Conservation (phyloP, 371 early-diverging fungal genomes). For the Mortierella sp. region DNA sequence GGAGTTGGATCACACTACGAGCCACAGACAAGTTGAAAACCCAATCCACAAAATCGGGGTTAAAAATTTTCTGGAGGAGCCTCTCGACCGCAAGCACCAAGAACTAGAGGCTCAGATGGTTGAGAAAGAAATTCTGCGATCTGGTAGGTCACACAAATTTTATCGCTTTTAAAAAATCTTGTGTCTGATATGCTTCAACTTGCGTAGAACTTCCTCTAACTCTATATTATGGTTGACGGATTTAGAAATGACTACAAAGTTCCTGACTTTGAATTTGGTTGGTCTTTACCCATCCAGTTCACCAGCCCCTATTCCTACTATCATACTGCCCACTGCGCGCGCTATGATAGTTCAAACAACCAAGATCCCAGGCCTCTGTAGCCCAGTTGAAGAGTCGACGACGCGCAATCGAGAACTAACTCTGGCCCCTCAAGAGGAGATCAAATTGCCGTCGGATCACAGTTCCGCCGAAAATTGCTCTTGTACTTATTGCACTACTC, state of each 20-base stretch:
- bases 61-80: not conserved
- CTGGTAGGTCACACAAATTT: conserved; percentile 15
- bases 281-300: conserved; percentile 42
- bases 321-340: conserved; percentile 38
- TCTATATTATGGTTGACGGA: not conserved
- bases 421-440: conserved; percentile 19
- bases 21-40: not conserved
- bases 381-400: not conserved
- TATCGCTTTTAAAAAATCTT: not conserved
- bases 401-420: conserved; percentile 9
- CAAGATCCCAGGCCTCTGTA: not conserved
- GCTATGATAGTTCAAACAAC: not conserved
- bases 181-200: too few species aligned
- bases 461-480: conserved; percentile 14
- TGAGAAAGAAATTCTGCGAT: conserved; percentile 38
- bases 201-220: not conserved
- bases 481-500: conserved; percentile 22
- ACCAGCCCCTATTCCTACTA: conserved; percentile 23
- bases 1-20: not conserved
- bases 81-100: conserved; percentile 13
- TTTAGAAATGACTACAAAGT: conserved; percentile 36
- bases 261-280: conserved; percentile 27
- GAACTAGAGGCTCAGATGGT: conserved; percentile 37
- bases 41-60: not conserved
- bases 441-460: conserved; percentile 33